These are phyloP conservation scores for Luffa aegyptiaca DNA, from an alignment of 306 rosid genomes.

Conservation along the genomic window DNA sequence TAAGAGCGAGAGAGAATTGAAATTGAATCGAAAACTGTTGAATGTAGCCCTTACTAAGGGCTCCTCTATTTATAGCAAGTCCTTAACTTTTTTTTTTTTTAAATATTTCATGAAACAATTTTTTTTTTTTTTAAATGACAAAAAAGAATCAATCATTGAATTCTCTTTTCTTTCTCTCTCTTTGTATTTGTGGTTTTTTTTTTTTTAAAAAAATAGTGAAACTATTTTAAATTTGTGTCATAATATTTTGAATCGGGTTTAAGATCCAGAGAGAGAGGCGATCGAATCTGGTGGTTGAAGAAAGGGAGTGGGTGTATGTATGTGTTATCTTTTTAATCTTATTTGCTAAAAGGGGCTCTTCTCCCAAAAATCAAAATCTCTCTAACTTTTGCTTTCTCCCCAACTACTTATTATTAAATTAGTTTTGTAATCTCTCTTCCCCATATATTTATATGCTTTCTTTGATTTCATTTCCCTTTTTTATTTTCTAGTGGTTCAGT, in stretches of 20 bases:
- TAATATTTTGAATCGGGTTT: constrained; percentile 13
- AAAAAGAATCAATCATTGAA: constrained; percentile 26
- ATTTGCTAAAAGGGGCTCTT: neutral
- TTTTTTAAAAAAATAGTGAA: neutral
- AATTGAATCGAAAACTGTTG: constrained; percentile 16
- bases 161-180: constrained; percentile 1
- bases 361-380: neutral
- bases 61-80: constrained; percentile 26
- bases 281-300: constrained; percentile 42
- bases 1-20: neutral
- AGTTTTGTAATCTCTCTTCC: neutral
- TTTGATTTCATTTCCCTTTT: neutral
- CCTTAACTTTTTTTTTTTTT: constrained; percentile 11
- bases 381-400: neutral
- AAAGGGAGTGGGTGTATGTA: neutral
- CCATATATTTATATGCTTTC: neutral
- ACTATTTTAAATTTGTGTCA: constrained; percentile 48
- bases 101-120: neutral
- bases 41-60: constrained; percentile 28
- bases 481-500: neutral
- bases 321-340: constrained; percentile 10
- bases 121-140: neutral
- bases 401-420: constrained; percentile 2
- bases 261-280: constrained; percentile 19
- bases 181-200: neutral